Conservation (phyloP, 805 yeast species). For the Schwanniomyces polymorphus region DNA sequence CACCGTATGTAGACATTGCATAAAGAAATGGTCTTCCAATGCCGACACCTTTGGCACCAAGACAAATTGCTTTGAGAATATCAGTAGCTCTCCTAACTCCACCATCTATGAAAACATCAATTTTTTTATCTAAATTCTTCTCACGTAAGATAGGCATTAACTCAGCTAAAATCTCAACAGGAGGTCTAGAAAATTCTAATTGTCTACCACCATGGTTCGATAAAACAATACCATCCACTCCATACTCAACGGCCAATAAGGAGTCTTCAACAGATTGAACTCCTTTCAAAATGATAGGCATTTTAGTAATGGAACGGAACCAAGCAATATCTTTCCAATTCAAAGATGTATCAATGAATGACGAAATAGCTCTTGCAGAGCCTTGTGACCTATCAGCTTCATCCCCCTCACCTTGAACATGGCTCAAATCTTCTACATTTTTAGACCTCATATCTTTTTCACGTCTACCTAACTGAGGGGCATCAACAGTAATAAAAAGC, state of each 20-base stretch:
- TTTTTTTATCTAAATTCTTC: slow-evolving; percentile 43
- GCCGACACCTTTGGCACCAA: slow-evolving; percentile 78
- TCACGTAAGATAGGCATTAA: slow-evolving; percentile 45
- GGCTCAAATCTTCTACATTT: slow-evolving; percentile 45
- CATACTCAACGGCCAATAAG: slow-evolving; percentile 54
- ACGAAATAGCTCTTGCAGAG: slow-evolving; percentile 83
- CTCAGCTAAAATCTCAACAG: slow-evolving; percentile 62
- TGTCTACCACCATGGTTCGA: slow-evolving; percentile 80
- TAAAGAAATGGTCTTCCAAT: slow-evolving; percentile 75
- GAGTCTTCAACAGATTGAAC: slow-evolving; percentile 69
- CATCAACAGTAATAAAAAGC: slow-evolving; percentile 86
- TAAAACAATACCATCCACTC: slow-evolving; percentile 62
- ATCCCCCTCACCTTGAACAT: slow-evolving; percentile 51
- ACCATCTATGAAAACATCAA: slow-evolving; percentile 73
- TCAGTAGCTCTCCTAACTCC: slow-evolving; percentile 79
- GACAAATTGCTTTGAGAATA: slow-evolving; percentile 69
- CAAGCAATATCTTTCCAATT: slow-evolving; percentile 40
- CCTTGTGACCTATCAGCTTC: slow-evolving; percentile 71
- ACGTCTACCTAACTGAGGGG: slow-evolving; percentile 87
- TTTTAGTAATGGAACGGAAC: slow-evolving; percentile 37
- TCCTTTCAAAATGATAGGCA: slow-evolving; percentile 56
- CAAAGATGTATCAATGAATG: slow-evolving; percentile 60
- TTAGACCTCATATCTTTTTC: slow-evolving; percentile 83
- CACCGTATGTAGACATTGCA: slow-evolving; percentile 81
- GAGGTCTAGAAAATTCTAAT: slow-evolving; percentile 60